A percentile compares a stretch with the other conserved stretches of the same genome.
Conservation (phyloP, 305 asterid species). For the Striga hermonthica region DNA sequence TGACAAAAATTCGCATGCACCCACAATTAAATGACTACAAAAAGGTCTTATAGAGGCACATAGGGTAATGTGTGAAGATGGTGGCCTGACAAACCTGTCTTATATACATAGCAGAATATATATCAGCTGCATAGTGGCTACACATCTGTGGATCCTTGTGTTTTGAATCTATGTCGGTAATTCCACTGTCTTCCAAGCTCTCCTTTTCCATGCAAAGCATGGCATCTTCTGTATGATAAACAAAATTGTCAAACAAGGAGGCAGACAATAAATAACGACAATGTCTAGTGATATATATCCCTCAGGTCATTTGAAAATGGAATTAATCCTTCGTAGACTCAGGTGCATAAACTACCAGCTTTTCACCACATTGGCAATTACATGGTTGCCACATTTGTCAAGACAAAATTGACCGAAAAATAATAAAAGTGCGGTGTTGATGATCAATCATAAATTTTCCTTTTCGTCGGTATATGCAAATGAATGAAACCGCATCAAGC, state of each 20-base stretch:
- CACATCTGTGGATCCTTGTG: constrained; percentile 88
- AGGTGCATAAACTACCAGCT: constrained; percentile 19
- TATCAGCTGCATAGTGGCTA: constrained; percentile 75
- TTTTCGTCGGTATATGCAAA: not conserved
- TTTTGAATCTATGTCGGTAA: constrained; percentile 60
- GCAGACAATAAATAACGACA: constrained; percentile 17
- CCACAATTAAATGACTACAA: constrained; percentile 12
- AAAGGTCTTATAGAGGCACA: constrained; percentile 14
- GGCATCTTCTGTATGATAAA: constrained; percentile 45
- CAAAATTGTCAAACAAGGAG: constrained; percentile 32
- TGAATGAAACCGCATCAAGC: not conserved
- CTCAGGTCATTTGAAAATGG: constrained; percentile 24
- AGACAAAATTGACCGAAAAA: not conserved
- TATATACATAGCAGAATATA: constrained; percentile 51
- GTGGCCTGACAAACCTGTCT: constrained; percentile 58
- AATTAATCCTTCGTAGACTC: no score
- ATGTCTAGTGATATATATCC: constrained; percentile 11
- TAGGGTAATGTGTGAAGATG: constrained; percentile 19
- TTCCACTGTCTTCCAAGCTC: constrained; percentile 42
- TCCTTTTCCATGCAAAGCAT: constrained; percentile 35
- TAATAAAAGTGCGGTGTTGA: not conserved
- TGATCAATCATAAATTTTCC: constrained; percentile 10
- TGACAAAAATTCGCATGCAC: constrained; percentile 11
- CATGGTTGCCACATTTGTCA: no score
- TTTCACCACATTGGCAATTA: not conserved